Base-by-base conservation (phyloP, 2,329 filamentous ascomycete genomes). In the Exophiala alcalophila region DNA sequence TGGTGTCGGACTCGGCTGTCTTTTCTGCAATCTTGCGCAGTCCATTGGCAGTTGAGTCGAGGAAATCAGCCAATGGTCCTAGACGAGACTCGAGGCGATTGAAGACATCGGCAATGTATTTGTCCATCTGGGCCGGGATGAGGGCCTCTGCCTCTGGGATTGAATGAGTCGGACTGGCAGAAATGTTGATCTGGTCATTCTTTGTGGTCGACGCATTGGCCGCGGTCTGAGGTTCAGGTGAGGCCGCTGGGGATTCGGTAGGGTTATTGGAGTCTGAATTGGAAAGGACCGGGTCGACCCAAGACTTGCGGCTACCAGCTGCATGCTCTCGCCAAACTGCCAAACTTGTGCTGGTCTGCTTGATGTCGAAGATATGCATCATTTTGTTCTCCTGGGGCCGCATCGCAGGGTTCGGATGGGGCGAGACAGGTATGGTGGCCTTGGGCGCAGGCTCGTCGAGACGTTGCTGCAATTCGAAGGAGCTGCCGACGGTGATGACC, bases 351-450 rank as follows among this genome's bases (percentile, higher is more conserved):
- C 21, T 24, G 6, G 49, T 49, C 12, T 50, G 43, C 26, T 47
- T 40, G 41, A 72, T 69, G 50, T 71, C 68, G 53, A 72, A 72
- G 31, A 70, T 57, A 54, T 72, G 69, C 58, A 70, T 66, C 14
- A 62, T 57, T 18, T 44, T 52, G 9, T 52, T 44, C 19, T 58
- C 50, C 26, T 47, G 41, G 12, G 25, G 24, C n/a, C 39, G 19
- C 18, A 20, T 29, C 7, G 38, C n/a, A 21, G 23, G 27, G 23
- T 12, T 16, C 32, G 26, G 46, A 29, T 12, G 47, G 33, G 31
- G 40, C 25, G 26, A 25, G 19, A 49, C 32, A 14, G 48, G 40
- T 9, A 29, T n/a, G 24, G 24, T 33, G 23, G 40, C 34, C 24
- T 32, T 24, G 12, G 23, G 30, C 11, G 45, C 33, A 20, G 67